These are phyloP conservation scores for Phlebiopsis flavidoalba DNA, from an alignment of 768 basidiomycete genomes.

Conservation along the genomic window DNA sequence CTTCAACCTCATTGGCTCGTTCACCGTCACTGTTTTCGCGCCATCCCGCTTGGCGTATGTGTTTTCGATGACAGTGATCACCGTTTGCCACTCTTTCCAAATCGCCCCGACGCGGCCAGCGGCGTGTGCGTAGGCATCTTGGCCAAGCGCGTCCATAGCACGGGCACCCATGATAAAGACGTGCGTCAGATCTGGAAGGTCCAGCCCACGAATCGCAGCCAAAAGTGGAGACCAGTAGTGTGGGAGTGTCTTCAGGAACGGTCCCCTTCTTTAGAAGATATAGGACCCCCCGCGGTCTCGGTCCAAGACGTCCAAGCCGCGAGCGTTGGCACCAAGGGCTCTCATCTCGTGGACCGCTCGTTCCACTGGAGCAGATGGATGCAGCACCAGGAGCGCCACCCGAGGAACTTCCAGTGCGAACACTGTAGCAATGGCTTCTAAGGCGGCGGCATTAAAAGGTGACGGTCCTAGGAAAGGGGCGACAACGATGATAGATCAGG, in stretches of 20 bases:
- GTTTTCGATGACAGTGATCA: constrained; percentile 54
- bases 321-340: constrained; percentile 62
- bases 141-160: constrained; percentile 38
- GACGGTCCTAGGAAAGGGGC: constrained; percentile 27
- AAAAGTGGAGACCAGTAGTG: constrained; percentile 62
- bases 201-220: constrained; percentile 68
- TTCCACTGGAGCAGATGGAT: constrained; percentile 53
- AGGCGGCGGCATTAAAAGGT: constrained; percentile 46
- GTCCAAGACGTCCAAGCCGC: constrained; percentile 48
- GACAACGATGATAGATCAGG: background rate
- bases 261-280: constrained; percentile 36
- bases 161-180: constrained; percentile 65
- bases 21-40: constrained; percentile 20
- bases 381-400: constrained; percentile 62
- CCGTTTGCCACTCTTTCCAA: constrained; percentile 52
- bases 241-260: constrained; percentile 44
- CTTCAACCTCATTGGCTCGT: constrained; percentile 36
- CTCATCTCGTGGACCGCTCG: constrained; percentile 62
- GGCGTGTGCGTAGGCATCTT: constrained; percentile 63
- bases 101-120: constrained; percentile 77
- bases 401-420: constrained; percentile 73
- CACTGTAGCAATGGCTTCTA: constrained; percentile 66
- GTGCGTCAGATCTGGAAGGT: constrained; percentile 65
- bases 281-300: constrained; percentile 38
- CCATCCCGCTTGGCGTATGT: constrained; percentile 24